Percentiles rank a stretch among this genome's conserved stretches.
These are phyloP conservation scores for Phytophthora lateralis DNA, from an alignment of 352 stramenopile genomes.

Conservation along the genomic window DNA sequence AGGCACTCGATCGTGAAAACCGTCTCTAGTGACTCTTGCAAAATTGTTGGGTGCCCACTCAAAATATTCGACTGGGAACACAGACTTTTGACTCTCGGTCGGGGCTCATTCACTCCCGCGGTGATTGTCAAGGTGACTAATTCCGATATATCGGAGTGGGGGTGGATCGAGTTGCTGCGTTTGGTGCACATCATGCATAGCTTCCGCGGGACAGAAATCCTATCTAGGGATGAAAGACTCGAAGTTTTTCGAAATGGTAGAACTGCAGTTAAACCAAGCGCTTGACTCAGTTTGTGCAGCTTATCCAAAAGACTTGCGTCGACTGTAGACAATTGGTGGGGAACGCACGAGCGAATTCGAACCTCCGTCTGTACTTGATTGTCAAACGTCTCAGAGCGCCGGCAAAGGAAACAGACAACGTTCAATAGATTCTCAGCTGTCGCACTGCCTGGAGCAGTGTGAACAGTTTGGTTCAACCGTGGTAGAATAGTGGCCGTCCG, in stretches of 20 bases:
- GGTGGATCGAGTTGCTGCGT: conserved; percentile 6
- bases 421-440: conserved; percentile 1
- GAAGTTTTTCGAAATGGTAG: conserved; percentile 14
- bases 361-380: conserved; percentile 5
- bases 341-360: conserved; percentile 14
- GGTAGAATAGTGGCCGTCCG: neutral
- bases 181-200: neutral
- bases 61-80: neutral
- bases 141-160: neutral
- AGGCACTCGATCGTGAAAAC: conserved; percentile 6
- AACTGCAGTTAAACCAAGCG: conserved; percentile 1
- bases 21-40: neutral
- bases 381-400: conserved; percentile 6
- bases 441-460: neutral
- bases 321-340: conserved; percentile 6
- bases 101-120: neutral
- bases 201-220: neutral
- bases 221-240: conserved; percentile 5
- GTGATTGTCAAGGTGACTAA: conserved; percentile 12
- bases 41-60: neutral
- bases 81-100: neutral
- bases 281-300: neutral
- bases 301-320: conserved; percentile 13
- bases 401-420: conserved; percentile 6
- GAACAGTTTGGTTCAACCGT: neutral